Base-by-base conservation (phyloP, 2,329 filamentous ascomycete genomes). In the Aspergillus caelatus region DNA sequence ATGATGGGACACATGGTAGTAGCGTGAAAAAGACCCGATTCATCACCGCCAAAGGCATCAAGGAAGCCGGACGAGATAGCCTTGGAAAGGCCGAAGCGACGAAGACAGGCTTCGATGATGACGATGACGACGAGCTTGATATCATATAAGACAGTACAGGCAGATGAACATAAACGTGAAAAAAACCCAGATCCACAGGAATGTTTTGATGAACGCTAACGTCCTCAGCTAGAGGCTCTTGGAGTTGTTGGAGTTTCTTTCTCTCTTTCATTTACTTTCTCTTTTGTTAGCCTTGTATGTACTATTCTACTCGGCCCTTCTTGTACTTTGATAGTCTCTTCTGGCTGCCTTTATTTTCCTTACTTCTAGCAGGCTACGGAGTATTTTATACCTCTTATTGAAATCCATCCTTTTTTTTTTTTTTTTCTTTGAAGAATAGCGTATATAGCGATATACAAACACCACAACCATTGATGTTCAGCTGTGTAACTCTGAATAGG, bases 21-120 rank as follows among this genome's bases (percentile, higher is more conserved):
- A 76, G 74, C 65, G 67, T 83, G 72, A 72, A 92, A 79, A 92
- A 92, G 83, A 93, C 91, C 58, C 83, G 91, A n/a, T 93, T 94
- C 72, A 85, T 93, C 46, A 92, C 91, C 30, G 88, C 88, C 48
- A 91, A 89, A 74, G 91, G 91, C 0, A 93, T 94, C 65, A 86
- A 88, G 60, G 90, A 92, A 77, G 91, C 91, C 4, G 91, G 91
- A 1, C 83, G 90, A 64, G 91, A 93, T 72, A 93, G 90, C 72
- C 74, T 93, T 2, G 88, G 89, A 11, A 68, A 69, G 26, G 65
- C 70, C n/a, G 85, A 86, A 58, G 81, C 52, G 14, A 64, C 64
- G 58, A 66, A 57, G 55, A 61, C 60, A 60, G 81, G 84, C 64
- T 82, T 84, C 67, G 83, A 85, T 57, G 81, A 81, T 62, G 86